Evolutionary conservation across 2,329 filamentous ascomycete species (phyloP).

Genomic region (Tolypocladium tundrense): DNA sequence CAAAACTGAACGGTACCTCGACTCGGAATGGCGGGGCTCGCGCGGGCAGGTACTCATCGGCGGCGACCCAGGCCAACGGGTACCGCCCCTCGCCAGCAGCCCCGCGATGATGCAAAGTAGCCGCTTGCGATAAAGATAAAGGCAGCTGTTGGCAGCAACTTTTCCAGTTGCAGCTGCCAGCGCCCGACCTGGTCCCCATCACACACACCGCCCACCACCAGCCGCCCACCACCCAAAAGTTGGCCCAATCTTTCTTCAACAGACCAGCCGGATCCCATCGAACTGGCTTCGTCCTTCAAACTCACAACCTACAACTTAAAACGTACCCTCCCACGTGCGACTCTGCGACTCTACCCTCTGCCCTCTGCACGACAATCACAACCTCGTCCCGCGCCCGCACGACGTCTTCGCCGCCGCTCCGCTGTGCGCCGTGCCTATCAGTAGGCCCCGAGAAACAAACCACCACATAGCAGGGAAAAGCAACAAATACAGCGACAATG

Average conservation of each 20-base stretch:
- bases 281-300: neutral
- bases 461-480: slow-evolving; percentile 7
- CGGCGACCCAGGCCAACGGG: neutral
- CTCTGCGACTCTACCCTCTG: neutral
- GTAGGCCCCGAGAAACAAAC: neutral
- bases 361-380: neutral
- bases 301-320: neutral
- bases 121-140: neutral
- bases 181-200: neutral
- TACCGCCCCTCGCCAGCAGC: slow-evolving; percentile 1
- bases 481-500: slow-evolving; percentile 31
- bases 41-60: slow-evolving; percentile 2
- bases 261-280: neutral
- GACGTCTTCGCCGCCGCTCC: neutral
- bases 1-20: slow-evolving; percentile 3
- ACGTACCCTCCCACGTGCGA: neutral
- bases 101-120: slow-evolving; percentile 1
- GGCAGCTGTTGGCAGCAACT: neutral
- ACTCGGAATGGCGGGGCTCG: slow-evolving; percentile 7
- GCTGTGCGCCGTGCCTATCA: neutral
- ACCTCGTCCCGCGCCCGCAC: neutral
- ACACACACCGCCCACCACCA: neutral
- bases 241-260: neutral
- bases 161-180: neutral
- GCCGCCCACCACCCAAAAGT: neutral